Evolutionary conservation across 805 yeast species (phyloP), one percentile per base, ranked within the genome.

Genomic region (Priceomyces medius): DNA sequence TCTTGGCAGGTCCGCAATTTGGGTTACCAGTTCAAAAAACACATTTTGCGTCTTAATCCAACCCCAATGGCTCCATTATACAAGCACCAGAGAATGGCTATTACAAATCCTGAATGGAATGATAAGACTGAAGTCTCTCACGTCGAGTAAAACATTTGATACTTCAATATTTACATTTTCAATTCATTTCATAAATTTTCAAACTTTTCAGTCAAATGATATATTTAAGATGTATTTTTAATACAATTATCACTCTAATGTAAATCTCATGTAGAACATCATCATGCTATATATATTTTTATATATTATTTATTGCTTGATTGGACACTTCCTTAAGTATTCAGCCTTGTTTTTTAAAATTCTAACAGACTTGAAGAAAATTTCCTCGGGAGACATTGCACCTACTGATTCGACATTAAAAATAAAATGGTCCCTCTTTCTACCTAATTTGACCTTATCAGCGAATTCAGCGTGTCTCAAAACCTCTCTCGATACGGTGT

Each of bases 401-500:
- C 99, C 98, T 2, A 96, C 83, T 42, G 91, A 82, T 67, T 93
- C 99, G 35, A 93, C 89, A 55, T 89, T 88, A 73, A 88, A 93
- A 39, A 93, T 87, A 63, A 93, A 93, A 56, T 93, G 96, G 61
- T 86, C 93, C 64, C 96, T 83, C 51, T 76, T 76, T 66, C 99
- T 81, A 33, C 98, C 99, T 41, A 93, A 74, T 64, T 85, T 85
- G 42, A 93, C 97, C 55, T 87, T 86, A 31, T 85, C 95, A 35
- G 82, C 74, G 55, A 93, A 93, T 62, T 93, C 96, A 39, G 81
- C 85, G 64, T 93, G 97, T 64, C 99, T 81, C 53, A 93, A 74
- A 9, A 90, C 97, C 66, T 93, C 99, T 66, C 99, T 80, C 4
- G 97, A 88, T 31, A 93, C 99, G 1, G 99, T 93, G 64, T 93